A percentile compares a stretch with the other conserved stretches of the same genome.
Conservation (phyloP, 768 basidiomycete genomes). For the Dioszegia aurantiaca region DNA sequence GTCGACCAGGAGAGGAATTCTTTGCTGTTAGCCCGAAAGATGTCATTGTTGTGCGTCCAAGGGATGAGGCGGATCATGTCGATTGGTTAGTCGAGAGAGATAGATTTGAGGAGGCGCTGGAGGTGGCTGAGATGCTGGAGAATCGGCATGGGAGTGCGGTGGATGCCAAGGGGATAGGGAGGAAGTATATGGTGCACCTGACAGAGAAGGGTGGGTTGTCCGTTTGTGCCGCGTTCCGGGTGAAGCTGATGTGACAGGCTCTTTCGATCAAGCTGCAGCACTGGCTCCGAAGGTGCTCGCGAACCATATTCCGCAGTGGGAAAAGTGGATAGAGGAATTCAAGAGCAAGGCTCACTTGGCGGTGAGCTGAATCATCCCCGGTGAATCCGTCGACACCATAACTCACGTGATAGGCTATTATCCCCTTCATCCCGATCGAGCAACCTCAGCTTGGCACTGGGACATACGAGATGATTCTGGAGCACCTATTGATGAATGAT, state of each 20-base stretch:
- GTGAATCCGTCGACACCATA: background rate
- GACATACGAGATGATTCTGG: constrained; percentile 94
- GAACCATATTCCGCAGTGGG: constrained; percentile 79
- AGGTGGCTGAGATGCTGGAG: constrained; percentile 68
- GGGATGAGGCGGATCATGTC: constrained; percentile 86
- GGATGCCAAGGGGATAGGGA: constrained; percentile 63
- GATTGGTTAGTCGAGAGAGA: constrained; percentile 83
- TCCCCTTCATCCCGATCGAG: constrained; percentile 82
- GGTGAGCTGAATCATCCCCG: constrained; percentile 26
- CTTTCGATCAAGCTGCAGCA: constrained; percentile 74
- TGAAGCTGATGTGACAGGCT: constrained; percentile 54
- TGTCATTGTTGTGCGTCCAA: constrained; percentile 76
- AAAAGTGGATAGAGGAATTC: constrained; percentile 90
- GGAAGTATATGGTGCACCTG: constrained; percentile 82
- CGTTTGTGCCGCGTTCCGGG: background rate
- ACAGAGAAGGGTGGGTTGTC: constrained; percentile 65
- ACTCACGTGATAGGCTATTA: constrained; percentile 63
- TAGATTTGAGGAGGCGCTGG: constrained; percentile 85
- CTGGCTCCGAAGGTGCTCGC: constrained; percentile 82
- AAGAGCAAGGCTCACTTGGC: constrained; percentile 75
- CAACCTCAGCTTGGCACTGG: constrained; percentile 74
- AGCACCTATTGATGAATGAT: constrained; percentile 76
- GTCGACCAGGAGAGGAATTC: constrained; percentile 55
- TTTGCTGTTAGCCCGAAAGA: constrained; percentile 88
- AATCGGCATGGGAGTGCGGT: constrained; percentile 54